Evolutionary conservation across 768 basidiomycete species (phyloP).

Genomic region (Gloeopeniophorella convolvens): DNA sequence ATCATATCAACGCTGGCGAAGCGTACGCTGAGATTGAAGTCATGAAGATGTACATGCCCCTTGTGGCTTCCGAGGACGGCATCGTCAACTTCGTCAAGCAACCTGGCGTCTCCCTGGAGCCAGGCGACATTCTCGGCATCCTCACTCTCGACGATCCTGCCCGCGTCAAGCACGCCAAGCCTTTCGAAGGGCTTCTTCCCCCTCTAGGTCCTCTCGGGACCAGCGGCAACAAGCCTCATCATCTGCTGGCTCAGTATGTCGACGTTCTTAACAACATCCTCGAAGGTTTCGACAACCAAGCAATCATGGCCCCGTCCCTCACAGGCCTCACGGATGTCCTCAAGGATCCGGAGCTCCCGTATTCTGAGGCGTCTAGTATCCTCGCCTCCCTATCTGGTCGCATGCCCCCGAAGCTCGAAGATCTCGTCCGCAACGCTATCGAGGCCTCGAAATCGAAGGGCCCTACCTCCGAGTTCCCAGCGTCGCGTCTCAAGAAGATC

Average conservation of each 20-base stretch:
- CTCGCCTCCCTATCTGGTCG: conserved; percentile 88
- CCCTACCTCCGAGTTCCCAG: conserved; percentile 83
- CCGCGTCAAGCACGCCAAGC: conserved; percentile 97
- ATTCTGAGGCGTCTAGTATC: conserved; percentile 75
- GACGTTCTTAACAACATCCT: conserved; percentile 84
- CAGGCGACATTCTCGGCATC: conserved; percentile 96
- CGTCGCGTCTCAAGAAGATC: conserved; percentile 74
- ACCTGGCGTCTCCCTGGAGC: conserved; percentile 92
- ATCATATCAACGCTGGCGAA: conserved; percentile 94
- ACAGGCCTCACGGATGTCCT: conserved; percentile 83
- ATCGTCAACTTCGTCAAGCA: conserved; percentile 95
- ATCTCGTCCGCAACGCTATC: conserved; percentile 70
- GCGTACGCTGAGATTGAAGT: conserved; percentile 98
- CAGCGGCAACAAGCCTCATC: conserved; percentile 84
- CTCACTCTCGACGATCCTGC: conserved; percentile 92
- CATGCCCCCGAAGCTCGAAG: conserved; percentile 88
- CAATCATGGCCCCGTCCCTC: conserved; percentile 78
- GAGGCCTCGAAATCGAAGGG: conserved; percentile 70
- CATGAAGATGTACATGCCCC: conserved; percentile 99
- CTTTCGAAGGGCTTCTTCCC: conserved; percentile 92
- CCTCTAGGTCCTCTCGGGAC: conserved; percentile 81
- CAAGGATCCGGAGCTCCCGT: conserved; percentile 82
- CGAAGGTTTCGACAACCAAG: conserved; percentile 95
- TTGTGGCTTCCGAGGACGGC: conserved; percentile 91
- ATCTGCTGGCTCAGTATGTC: conserved; percentile 68